Percentiles rank a stretch among this genome's conserved stretches.
Conservation (phyloP, 345 rosid genomes). For the Sapria himalayana region DNA sequence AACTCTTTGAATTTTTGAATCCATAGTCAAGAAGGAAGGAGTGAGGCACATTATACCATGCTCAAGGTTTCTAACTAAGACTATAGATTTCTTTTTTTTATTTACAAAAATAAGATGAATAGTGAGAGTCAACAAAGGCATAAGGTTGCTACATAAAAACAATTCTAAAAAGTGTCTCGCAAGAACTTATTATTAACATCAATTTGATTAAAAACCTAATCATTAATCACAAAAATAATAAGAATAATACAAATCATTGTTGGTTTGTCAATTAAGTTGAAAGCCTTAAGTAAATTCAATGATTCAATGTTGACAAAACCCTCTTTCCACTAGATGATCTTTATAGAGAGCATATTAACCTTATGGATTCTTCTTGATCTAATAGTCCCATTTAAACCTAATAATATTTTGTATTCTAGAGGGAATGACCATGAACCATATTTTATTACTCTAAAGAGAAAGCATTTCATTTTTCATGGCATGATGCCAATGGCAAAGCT, state of each 20-base stretch:
- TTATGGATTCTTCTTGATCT: neutral
- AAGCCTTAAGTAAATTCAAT: no score
- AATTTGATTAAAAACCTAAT: neutral
- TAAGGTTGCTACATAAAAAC: neutral
- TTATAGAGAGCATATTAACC: no score
- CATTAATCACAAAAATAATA: neutral
- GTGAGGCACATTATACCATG: neutral
- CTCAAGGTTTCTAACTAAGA: neutral
- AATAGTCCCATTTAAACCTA: neutral
- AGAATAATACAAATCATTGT: neutral
- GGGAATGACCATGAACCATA: no score
- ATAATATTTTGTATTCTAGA: no score
- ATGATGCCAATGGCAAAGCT: neutral
- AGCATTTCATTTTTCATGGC: neutral
- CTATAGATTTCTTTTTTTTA: no score
- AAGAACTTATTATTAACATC: neutral
- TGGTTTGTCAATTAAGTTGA: neutral
- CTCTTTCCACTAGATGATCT: neutral
- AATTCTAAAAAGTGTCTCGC: neutral
- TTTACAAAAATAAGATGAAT: neutral
- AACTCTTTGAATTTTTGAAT: neutral
- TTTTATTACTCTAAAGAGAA: no score
- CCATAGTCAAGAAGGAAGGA: neutral
- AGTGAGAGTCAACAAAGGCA: neutral
- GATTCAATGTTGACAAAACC: neutral